A percentile compares a stretch with the other conserved stretches of the same genome.
phyloP scores from a whole-genome alignment of 305 asterid species.

The Rubia peregrina region DNA sequence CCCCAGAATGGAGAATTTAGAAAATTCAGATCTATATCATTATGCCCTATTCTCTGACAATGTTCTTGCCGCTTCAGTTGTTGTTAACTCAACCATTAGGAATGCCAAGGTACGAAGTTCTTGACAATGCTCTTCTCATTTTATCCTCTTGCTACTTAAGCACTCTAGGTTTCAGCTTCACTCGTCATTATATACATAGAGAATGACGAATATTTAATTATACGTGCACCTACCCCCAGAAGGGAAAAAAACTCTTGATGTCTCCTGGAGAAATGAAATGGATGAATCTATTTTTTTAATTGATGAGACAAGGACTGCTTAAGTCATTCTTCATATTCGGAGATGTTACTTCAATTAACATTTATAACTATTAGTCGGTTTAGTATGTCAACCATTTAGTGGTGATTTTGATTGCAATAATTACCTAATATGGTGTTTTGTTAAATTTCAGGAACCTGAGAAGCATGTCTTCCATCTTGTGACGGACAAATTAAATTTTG shows the following conservation, averaged over 20 bases:
- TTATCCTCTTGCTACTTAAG: not conserved
- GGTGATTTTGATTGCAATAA: not conserved
- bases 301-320: constrained; percentile 1
- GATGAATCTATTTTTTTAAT: not conserved
- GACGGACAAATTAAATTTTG: constrained; percentile 93
- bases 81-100: constrained; percentile 78
- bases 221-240: not conserved
- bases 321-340: not conserved
- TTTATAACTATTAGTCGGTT: not conserved
- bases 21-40: constrained; percentile 80
- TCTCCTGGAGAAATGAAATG: constrained; percentile 1
- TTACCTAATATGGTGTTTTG: constrained; percentile 9
- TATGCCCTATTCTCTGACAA: constrained; percentile 97
- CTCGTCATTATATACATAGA: not conserved
- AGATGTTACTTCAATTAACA: not conserved
- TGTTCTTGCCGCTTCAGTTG: constrained; percentile 98
- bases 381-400: not conserved
- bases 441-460: constrained; percentile 74
- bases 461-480: constrained; percentile 96
- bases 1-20: constrained; percentile 77
- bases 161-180: not conserved
- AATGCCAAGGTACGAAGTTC: constrained; percentile 66
- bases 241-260: not conserved
- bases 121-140: not conserved
- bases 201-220: not conserved